phyloP scores from a whole-genome alignment of 2,329 filamentous ascomycete species.

The Pseudogymnoascus sp. region DNA sequence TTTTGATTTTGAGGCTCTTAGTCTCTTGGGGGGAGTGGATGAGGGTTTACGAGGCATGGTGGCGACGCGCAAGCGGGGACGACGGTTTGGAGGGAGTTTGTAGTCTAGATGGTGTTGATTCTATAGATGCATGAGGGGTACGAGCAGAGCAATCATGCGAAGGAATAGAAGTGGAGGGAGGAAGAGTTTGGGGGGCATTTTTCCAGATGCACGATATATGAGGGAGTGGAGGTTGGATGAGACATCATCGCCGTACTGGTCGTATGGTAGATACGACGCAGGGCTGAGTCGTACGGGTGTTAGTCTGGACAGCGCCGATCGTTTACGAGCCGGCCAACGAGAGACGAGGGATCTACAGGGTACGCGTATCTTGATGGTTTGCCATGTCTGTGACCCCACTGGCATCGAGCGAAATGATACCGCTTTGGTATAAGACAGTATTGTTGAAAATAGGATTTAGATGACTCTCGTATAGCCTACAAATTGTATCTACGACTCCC shows the following conservation, averaged over 20 bases:
- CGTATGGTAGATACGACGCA: not conserved
- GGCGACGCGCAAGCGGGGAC: not conserved
- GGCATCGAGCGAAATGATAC: too few species aligned
- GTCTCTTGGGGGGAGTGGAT: conserved; percentile 15
- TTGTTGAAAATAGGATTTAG: not conserved
- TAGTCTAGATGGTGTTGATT: not conserved
- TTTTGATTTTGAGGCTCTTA: conserved; percentile 33
- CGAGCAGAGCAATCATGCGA: not conserved
- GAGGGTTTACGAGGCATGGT: not conserved
- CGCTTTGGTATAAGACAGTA: not conserved
- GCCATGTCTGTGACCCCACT: not conserved
- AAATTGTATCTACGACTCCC: not conserved
- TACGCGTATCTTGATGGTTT: not conserved
- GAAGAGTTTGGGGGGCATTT: not conserved
- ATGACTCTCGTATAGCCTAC: not conserved
- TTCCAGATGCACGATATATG: not conserved
- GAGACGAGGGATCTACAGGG: not conserved
- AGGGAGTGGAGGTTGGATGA: not conserved
- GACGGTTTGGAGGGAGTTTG: not conserved
- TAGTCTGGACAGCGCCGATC: not conserved
- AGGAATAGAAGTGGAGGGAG: not conserved
- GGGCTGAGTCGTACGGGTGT: not conserved
- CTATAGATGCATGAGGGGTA: not conserved
- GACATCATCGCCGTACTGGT: not conserved
- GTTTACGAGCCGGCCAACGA: not conserved